Conservation (phyloP, 805 yeast genomes). For the Starmerella roubikii region DNA sequence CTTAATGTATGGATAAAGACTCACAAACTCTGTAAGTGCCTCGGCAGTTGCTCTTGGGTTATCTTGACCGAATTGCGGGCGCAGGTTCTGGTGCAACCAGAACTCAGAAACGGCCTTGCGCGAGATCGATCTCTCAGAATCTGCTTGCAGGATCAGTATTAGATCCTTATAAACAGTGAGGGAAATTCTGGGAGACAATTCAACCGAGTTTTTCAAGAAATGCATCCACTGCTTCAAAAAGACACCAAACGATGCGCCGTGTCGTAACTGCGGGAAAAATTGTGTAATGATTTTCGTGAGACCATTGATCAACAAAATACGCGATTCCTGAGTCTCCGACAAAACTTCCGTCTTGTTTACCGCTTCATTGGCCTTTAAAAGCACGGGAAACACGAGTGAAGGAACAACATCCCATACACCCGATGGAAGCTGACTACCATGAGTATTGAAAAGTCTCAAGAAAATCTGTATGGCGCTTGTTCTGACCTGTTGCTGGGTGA, state of each 20-base stretch:
- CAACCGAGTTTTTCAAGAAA: conserved; percentile 35
- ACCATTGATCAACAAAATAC: conserved; percentile 49
- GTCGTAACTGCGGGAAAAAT: conserved; percentile 33
- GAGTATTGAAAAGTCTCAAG: conserved; percentile 66
- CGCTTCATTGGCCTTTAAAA: conserved; percentile 20
- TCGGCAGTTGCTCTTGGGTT: conserved; percentile 38
- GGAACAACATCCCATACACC: conserved; percentile 54
- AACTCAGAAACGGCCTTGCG: conserved; percentile 23
- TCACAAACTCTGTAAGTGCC: conserved; percentile 33
- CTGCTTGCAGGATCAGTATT: conserved; percentile 33
- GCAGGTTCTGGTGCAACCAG: conserved; percentile 32
- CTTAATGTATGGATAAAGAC: conserved; percentile 7
- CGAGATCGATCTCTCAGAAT: conserved; percentile 7
- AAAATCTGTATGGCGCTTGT: conserved; percentile 85
- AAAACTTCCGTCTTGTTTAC: conserved; percentile 11
- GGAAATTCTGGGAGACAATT: conserved; percentile 39
- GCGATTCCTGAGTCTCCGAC: conserved; percentile 45
- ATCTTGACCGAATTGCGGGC: conserved; percentile 26
- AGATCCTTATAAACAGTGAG: conserved; percentile 43
- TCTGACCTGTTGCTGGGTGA: conserved; percentile 62
- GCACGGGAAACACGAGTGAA: conserved; percentile 40
- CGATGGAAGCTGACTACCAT: conserved; percentile 41
- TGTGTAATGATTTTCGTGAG: conserved; percentile 45
- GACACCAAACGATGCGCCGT: conserved; percentile 18
- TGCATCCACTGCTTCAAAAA: conserved; percentile 48